A percentile compares a stretch with the other conserved stretches of the same genome.
Evolutionary conservation across 176 grass and related monocot genomes (phyloP).

Genomic region (Typha latifolia): DNA sequence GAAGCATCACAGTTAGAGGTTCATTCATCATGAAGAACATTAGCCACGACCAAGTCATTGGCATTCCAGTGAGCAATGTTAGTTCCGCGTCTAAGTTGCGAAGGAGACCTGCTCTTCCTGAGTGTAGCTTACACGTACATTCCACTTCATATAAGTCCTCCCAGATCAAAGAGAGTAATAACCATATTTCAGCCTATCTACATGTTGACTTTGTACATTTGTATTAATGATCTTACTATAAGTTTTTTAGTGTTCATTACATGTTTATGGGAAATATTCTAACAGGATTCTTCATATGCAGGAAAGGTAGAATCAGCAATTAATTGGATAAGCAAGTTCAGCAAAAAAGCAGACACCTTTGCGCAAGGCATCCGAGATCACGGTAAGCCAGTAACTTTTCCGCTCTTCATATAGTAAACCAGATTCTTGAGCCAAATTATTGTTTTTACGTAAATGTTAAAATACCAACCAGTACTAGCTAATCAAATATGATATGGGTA

Average conservation of each 20-base stretch:
- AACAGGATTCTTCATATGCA: not conserved
- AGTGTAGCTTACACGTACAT: not conserved
- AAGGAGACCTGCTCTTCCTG: not conserved
- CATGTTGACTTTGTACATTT: too few species aligned
- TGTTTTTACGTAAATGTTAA: too few species aligned
- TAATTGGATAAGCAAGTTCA: conserved; percentile 17
- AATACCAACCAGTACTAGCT: too few species aligned
- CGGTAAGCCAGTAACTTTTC: conserved; percentile 9
- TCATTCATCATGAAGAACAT: not conserved
- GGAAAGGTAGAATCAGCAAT: not conserved
- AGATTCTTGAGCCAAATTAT: not conserved
- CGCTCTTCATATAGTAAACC: not conserved
- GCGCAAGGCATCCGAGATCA: conserved; percentile 18
- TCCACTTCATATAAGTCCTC: not conserved
- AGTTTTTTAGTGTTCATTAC: not conserved
- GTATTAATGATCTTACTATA: too few species aligned
- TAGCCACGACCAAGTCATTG: not conserved
- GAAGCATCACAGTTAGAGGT: not conserved
- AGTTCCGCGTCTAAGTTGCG: not conserved
- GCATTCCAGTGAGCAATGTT: not conserved
- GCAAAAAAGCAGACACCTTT: conserved; percentile 15
- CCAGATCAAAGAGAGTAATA: not conserved
- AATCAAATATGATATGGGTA: too few species aligned
- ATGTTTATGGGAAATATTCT: not conserved
- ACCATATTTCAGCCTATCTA: not conserved